These are phyloP conservation scores for Flagelloscypha sp. DNA, from an alignment of 768 basidiomycete species.

Conservation along the genomic window DNA sequence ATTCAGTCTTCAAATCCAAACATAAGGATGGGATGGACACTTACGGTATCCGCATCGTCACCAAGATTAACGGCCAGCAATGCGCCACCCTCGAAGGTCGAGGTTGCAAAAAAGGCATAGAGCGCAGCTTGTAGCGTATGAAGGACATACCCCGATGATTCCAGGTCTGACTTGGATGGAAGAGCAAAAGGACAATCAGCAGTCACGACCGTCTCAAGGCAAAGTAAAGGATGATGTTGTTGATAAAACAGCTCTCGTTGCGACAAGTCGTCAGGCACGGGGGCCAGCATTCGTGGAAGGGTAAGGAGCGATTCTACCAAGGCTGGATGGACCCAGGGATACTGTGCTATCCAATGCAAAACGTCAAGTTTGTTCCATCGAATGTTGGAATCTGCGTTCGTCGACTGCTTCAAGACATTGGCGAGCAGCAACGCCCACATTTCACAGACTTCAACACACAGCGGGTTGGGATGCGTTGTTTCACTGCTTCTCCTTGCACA, in stretches of 20 bases:
- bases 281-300: too few relatives aligned
- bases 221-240: conserved; percentile 30
- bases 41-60: conserved; percentile 36
- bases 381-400: conserved; percentile 6
- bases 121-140: conserved; percentile 33
- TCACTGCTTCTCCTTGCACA: conserved; percentile 32
- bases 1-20: too few relatives aligned
- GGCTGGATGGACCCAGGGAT: conserved; percentile 24
- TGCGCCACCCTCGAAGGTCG: conserved; percentile 36
- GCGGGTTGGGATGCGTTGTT: conserved; percentile 33
- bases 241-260: conserved; percentile 27
- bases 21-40: too few relatives aligned
- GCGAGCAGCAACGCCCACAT: conserved; percentile 30
- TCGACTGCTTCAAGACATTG: conserved; percentile 23
- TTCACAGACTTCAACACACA: conserved; percentile 35
- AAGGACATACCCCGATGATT: conserved; percentile 32
- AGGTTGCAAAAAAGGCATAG: conserved; percentile 37
- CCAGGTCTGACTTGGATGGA: conserved; percentile 21
- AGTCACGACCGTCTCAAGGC: too few relatives aligned
- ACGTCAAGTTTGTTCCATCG: conserved; percentile 30
- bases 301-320: conserved; percentile 26
- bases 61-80: conserved; percentile 37
- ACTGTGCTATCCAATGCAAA: conserved; percentile 28
- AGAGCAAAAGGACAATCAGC: conserved; percentile 19
- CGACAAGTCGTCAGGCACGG: conserved; percentile 18